phyloP scores from a whole-genome alignment of 2,329 filamentous ascomycete species.

The Fusarium siculi region DNA sequence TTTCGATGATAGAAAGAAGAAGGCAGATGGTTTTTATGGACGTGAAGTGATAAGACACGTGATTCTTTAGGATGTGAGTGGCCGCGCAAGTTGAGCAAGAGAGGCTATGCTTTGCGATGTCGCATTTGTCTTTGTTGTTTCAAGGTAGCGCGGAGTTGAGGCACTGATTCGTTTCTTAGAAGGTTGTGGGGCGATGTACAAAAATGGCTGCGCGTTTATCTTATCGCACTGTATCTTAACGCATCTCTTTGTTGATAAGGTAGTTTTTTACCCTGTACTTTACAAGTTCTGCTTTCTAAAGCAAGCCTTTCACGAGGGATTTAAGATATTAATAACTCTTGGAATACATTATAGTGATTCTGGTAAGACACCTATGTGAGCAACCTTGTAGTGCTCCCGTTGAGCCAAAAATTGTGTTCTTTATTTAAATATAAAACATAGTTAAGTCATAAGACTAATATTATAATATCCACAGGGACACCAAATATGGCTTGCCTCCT shows the following conservation, averaged over 20 bases:
- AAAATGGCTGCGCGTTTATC: background rate
- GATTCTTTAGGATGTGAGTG: accelerated
- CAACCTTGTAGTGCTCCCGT: accelerated
- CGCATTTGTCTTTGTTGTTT: background rate
- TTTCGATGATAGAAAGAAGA: background rate
- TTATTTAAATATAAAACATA: accelerated
- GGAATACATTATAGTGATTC: background rate
- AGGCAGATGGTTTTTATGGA: accelerated
- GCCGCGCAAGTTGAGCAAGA: no score
- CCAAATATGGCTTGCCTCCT: accelerated
- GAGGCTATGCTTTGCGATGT: no score
- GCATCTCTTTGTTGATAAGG: accelerated
- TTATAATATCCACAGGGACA: background rate
- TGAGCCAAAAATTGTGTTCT: accelerated
- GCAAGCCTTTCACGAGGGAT: background rate
- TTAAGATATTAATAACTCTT: background rate
- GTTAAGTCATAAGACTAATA: accelerated
- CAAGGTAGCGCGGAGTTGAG: background rate
- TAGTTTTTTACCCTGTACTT: background rate
- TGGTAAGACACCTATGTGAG: background rate
- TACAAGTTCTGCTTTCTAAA: accelerated
- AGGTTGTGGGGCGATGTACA: background rate
- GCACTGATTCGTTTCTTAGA: background rate
- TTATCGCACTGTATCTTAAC: background rate
- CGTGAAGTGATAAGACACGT: accelerated